Conservation (phyloP, 305 asterid genomes). For the Fraxinus ornus region DNA sequence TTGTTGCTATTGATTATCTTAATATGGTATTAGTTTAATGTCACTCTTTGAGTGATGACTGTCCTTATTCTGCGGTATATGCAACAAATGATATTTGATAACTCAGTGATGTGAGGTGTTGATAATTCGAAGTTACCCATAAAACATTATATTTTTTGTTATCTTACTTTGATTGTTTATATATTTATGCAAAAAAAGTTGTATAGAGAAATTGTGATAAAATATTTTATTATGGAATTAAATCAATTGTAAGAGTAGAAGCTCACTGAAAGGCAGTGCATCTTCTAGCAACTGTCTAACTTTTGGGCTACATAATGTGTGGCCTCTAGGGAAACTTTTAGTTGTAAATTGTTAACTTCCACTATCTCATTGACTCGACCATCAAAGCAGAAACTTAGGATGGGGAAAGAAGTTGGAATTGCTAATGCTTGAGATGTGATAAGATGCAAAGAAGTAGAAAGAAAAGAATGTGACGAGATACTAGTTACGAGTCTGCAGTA, state of each 20-base stretch:
- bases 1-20: neutral
- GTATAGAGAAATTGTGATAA: neutral
- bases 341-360: neutral
- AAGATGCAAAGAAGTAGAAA: neutral
- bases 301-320: neutral
- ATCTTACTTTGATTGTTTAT: neutral
- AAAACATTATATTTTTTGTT: neutral
- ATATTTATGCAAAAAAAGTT: neutral
- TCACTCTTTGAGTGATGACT: neutral
- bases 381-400: neutral
- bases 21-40: neutral
- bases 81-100: neutral
- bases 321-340: neutral
- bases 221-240: neutral
- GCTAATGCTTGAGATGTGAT: neutral
- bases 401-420: neutral
- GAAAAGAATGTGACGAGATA: neutral
- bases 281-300: neutral
- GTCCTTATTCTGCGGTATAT: neutral
- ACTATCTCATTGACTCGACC: neutral
- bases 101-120: neutral
- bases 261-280: neutral
- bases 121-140: neutral
- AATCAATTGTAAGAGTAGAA: neutral
- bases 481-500: neutral